phyloP scores from a whole-genome alignment of 2,329 filamentous ascomycete species.

The Pseudofabraea citricarpa region DNA sequence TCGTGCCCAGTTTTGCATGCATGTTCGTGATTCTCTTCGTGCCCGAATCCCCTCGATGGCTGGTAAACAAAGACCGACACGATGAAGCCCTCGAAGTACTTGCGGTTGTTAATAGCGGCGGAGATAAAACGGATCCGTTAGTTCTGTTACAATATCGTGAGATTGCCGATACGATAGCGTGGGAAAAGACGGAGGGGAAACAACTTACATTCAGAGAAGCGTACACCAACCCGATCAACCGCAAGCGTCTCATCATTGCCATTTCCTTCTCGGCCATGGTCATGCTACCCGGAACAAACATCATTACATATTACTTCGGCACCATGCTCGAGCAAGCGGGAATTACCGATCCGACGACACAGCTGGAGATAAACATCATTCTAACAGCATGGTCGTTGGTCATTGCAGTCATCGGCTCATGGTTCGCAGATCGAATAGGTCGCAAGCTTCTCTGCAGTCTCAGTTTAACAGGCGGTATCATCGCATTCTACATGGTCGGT shows the following conservation, averaged over 20 bases:
- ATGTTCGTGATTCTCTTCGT: conserved; percentile 52
- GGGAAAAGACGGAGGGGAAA: conserved; percentile 36
- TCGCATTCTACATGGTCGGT: conserved; percentile 45
- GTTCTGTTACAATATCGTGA: conserved; percentile 32
- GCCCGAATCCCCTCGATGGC: conserved; percentile 93
- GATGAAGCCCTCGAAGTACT: conserved; percentile 96
- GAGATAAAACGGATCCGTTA: conserved; percentile 34
- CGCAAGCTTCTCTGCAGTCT: conserved; percentile 30
- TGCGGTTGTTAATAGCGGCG: conserved; percentile 50
- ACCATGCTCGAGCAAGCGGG: conserved; percentile 21
- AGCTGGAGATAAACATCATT: conserved; percentile 25
- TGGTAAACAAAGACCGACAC: conserved; percentile 90
- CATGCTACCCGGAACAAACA: conserved; percentile 9
- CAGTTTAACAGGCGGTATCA: conserved; percentile 12
- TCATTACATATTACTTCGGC: conserved; percentile 31
- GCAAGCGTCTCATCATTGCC: conserved; percentile 8
- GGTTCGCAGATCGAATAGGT: conserved; percentile 33
- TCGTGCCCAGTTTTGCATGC: conserved; percentile 2
- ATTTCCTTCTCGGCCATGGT: conserved; percentile 6
- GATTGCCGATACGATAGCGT: conserved; percentile 30
- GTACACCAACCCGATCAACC: conserved; percentile 14
- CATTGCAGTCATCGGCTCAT: conserved; percentile 18
- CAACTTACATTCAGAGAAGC: conserved; percentile 31
- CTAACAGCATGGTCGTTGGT: conserved; percentile 27
- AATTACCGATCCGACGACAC: conserved; percentile 11